Percentiles rank a stretch among this genome's conserved stretches.
Conservation (phyloP, 768 basidiomycete genomes). For the Suillus occidentalis region DNA sequence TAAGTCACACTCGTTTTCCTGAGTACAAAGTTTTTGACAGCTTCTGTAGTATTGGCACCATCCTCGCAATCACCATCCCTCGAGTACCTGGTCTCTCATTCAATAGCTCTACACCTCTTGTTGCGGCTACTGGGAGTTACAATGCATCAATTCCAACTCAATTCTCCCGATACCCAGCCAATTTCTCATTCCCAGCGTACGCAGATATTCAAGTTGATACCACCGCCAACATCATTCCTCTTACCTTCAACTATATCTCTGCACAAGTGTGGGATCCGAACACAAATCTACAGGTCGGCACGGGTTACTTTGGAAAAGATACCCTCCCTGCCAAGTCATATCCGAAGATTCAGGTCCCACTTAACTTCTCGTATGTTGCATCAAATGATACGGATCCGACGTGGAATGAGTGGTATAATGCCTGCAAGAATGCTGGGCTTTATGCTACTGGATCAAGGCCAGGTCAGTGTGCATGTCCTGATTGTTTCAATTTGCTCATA, state of each 20-base stretch:
- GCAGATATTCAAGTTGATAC: constrained; percentile 80
- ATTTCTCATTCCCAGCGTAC: constrained; percentile 84
- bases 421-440: constrained; percentile 62
- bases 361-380: constrained; percentile 83
- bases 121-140: constrained; percentile 57
- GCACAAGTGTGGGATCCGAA: constrained; percentile 72
- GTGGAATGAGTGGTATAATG: constrained; percentile 79
- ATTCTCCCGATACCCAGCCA: constrained; percentile 80
- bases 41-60: constrained; percentile 54
- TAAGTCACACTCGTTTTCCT: constrained; percentile 34
- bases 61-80: constrained; percentile 80
- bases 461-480: constrained; percentile 43
- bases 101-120: constrained; percentile 56
- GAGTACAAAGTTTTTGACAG: constrained; percentile 6
- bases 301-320: constrained; percentile 58
- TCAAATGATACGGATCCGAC: constrained; percentile 81
- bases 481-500: constrained; percentile 6
- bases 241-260: constrained; percentile 66
- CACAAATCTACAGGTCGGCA: constrained; percentile 63
- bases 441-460: constrained; percentile 53
- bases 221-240: constrained; percentile 68
- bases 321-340: constrained; percentile 68
- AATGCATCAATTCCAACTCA: constrained; percentile 52
- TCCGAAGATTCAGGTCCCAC: constrained; percentile 66
- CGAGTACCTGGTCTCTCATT: constrained; percentile 76